phyloP scores from a whole-genome alignment of 2,329 filamentous ascomycete species.

The Xylariaceae sp. region DNA sequence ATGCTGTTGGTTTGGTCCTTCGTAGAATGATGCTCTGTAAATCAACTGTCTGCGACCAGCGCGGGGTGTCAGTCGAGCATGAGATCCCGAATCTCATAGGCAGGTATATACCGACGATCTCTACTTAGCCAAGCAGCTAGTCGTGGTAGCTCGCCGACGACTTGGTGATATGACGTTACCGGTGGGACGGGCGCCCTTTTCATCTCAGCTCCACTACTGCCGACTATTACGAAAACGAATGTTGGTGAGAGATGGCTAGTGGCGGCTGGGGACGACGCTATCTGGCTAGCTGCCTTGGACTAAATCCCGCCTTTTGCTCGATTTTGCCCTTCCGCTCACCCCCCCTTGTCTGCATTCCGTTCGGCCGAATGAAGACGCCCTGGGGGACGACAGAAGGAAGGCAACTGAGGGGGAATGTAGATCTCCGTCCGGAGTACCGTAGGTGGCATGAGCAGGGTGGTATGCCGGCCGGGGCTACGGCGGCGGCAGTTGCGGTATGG shows the following conservation, averaged over 20 bases:
- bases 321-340: background rate
- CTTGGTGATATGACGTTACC: background rate
- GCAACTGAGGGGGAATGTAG: too few relatives aligned
- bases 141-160: background rate
- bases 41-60: background rate
- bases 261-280: background rate
- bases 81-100: background rate
- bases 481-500: too few relatives aligned
- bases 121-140: background rate
- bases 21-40: background rate
- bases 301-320: too few relatives aligned
- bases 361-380: too few relatives aligned
- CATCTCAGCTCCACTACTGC: background rate
- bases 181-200: background rate
- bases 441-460: too few relatives aligned
- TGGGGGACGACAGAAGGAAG: too few relatives aligned
- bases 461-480: too few relatives aligned
- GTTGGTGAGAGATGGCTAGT: background rate
- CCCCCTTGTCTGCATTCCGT: background rate
- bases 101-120: background rate
- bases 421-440: too few relatives aligned
- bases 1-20: background rate
- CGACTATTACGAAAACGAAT: background rate
- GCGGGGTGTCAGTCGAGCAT: background rate
- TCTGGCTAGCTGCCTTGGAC: background rate